Conservation (phyloP, 306 rosid genomes). For the Prinsepia uniflora region DNA sequence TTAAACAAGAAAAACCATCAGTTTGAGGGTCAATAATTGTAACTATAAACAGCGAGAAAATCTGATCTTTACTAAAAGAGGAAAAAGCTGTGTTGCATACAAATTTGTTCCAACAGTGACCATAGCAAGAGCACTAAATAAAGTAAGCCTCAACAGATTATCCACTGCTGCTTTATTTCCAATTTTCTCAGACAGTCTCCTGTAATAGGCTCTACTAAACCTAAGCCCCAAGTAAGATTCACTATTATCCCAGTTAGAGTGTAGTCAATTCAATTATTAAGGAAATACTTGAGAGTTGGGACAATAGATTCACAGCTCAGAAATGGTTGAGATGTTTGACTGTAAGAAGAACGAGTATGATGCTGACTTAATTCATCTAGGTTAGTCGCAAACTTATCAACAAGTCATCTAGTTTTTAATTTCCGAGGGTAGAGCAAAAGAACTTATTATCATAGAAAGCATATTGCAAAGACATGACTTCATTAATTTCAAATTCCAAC, state of each 20-base stretch:
- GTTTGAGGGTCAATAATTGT: conserved; percentile 7
- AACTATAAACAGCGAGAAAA: not conserved
- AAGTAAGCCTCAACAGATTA: not conserved
- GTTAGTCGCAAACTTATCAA: too few relatives aligned
- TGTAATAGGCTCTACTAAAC: not conserved
- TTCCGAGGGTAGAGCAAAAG: not conserved
- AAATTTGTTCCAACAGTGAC: conserved; percentile 10
- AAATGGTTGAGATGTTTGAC: not conserved
- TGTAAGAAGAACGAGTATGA: not conserved
- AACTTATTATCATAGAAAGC: not conserved
- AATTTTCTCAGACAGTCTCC: not conserved
- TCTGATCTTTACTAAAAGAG: not conserved
- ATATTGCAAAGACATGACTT: not conserved
- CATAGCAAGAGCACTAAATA: not conserved
- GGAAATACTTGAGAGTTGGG: not conserved
- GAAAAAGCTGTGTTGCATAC: too few relatives aligned
- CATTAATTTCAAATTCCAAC: not conserved
- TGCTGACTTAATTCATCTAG: not conserved
- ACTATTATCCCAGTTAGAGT: not conserved
- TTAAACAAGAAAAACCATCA: not conserved
- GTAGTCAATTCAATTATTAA: not conserved
- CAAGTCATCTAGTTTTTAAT: not conserved
- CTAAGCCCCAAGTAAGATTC: not conserved
- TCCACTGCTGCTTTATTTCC: conserved; percentile 2
- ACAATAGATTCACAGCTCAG: not conserved